These are phyloP conservation scores for Neonothopanus nambi DNA, from an alignment of 1,284 basidiomycete genomes.

Conservation along the genomic window DNA sequence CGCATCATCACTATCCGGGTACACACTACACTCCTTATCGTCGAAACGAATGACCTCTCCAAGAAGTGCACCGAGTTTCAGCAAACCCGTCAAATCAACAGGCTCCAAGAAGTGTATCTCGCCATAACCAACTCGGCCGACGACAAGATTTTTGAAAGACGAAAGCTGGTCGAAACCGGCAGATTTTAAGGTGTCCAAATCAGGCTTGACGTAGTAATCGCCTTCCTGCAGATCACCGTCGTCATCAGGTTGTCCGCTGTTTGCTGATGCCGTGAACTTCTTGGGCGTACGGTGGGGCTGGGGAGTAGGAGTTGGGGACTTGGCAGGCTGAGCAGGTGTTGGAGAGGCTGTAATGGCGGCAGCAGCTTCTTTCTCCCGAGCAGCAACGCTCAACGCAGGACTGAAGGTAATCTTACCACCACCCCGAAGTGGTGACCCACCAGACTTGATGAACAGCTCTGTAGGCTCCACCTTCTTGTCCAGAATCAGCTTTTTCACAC, in stretches of 20 bases:
- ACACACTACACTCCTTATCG: conserved; percentile 90
- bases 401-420: conserved; percentile 73
- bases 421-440: conserved; percentile 37
- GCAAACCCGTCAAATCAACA: conserved; percentile 89
- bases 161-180: conserved; percentile 74
- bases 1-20: conserved; percentile 82
- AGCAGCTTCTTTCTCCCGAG: conserved; percentile 65
- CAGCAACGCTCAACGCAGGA: conserved; percentile 69
- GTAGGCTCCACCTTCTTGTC: conserved; percentile 77
- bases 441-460: conserved; percentile 66
- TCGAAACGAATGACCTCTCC: conserved; percentile 91
- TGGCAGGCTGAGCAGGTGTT: conserved; percentile 28
- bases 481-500: conserved; percentile 93
- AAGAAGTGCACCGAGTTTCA: conserved; percentile 78
- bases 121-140: conserved; percentile 90
- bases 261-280: conserved; percentile 48
- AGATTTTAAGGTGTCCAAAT: conserved; percentile 68
- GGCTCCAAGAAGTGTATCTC: conserved; percentile 89
- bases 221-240: conserved; percentile 67
- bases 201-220: conserved; percentile 88
- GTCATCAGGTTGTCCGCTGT: conserved; percentile 28
- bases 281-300: conserved; percentile 40
- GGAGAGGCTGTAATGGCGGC: conserved; percentile 29
- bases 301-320: conserved; percentile 42
- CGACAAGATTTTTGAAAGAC: conserved; percentile 73